Evolutionary conservation across 768 basidiomycete species (phyloP).

Genomic region (Trametes meyenii): DNA sequence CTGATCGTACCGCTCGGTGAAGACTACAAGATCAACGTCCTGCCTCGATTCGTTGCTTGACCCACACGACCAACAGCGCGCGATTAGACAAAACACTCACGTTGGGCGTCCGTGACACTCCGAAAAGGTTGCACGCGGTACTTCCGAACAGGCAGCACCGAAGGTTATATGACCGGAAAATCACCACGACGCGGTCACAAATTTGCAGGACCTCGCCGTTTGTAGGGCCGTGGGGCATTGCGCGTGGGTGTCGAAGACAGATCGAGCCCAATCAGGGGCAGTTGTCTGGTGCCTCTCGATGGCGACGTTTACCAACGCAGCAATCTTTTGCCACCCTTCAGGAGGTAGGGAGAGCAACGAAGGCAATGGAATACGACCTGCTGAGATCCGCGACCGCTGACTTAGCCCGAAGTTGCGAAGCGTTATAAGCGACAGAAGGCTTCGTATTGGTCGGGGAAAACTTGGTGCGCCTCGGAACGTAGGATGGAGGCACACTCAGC

Average conservation of each 20-base stretch:
- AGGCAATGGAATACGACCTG: not conserved
- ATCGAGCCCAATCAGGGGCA: not conserved
- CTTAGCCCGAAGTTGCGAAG: no score
- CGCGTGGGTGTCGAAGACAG: not conserved
- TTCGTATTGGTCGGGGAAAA: no score
- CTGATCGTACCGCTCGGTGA: slow-evolving; percentile 36
- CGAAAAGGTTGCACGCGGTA: slow-evolving; percentile 26
- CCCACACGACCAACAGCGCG: not conserved
- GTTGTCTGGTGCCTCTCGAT: not conserved
- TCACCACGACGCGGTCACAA: not conserved
- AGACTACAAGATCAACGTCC: slow-evolving; percentile 52
- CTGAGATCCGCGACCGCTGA: no score
- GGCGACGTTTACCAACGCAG: not conserved
- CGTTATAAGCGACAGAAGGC: no score
- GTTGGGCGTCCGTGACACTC: slow-evolving; percentile 26
- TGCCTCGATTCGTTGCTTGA: slow-evolving; percentile 19
- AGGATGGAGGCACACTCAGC: no score
- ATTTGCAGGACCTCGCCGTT: not conserved
- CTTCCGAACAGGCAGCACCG: slow-evolving; percentile 32
- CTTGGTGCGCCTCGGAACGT: no score
- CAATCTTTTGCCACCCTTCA: not conserved
- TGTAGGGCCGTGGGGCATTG: not conserved
- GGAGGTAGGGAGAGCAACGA: not conserved
- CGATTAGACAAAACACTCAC: slow-evolving; percentile 5
- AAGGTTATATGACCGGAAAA: not conserved